Base-by-base conservation (phyloP, 106 monocot species). In the Triglochin maritima region DNA sequence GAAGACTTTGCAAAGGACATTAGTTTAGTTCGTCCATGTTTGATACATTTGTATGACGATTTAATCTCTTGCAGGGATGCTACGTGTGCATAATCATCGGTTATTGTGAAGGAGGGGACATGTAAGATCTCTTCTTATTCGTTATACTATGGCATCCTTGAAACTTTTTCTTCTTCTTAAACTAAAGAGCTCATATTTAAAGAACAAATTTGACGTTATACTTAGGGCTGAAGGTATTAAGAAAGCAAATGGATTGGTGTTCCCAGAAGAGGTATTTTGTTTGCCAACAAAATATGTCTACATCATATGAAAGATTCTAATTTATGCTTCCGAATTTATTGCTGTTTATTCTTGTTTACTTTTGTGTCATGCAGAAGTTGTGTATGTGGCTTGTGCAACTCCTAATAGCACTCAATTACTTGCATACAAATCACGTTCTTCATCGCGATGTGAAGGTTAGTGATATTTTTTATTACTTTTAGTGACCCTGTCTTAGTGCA, bases 301-400 rank as follows among this genome's bases (percentile, higher is more conserved):
- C n/a, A n/a, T n/a, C n/a, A n/a, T n/a, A n/a, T n/a, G n/a, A n/a
- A n/a, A n/a, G n/a, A n/a, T n/a, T n/a, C n/a, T 29, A 29, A 29
- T 29, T 29, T 29, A 29, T 29, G 29, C 29, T 29, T 29, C 29
- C 29, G 29, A 29, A 29, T 29, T 29, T 29, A 29, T 29, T 0
- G 29, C 29, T 29, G 29, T 29, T 29, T 29, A 29, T 29, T 29
- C 29, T 0, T 29, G 29, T 29, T 29, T 29, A 29, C 29, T 29
- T 29, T 29, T 29, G 5, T 43, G 44, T 45, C 66, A 4, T 77
- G 46, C 79, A 99, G 98, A 99, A 92, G 74, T 79, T 99, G 59
- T 99, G 92, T 43, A 99, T 86, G 69, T 99, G 98, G 98, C 86
- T 99, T 44, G 98, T 99, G 46, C 98, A 99, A 56, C 80, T 99